Base-by-base conservation (phyloP, 2,329 filamentous ascomycete species). In the Whalleya microplaca region DNA sequence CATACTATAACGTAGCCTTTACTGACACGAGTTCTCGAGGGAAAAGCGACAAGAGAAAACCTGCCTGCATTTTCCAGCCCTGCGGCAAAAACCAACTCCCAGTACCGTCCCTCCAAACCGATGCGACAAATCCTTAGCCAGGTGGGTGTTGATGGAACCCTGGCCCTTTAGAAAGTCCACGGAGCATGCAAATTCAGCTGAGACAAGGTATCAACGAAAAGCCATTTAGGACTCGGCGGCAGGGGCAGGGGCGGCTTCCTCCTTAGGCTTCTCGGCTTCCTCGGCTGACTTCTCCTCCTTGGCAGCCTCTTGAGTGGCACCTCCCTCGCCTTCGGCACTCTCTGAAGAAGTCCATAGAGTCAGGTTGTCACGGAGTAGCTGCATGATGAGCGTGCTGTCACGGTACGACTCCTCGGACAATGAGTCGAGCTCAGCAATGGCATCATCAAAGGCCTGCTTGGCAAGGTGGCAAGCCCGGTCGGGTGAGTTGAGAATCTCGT, bases 331-430 rank as follows among this genome's bases (percentile, higher is more conserved):
- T 77, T 96, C 94, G 71, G 83, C 87, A 70, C 85, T 91, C 75
- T 96, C 93, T 58, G 92, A 96, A 68, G 93, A 97, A 69, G 93
- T 97, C 93, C 93, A 97, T 78, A 97, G 89, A 66, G 93, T 97
- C 63, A 98, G 85, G 85, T 97, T 98, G 84, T 97, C 94, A 75
- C 94, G 91, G 76, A 98, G 89, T 63, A 98, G 86, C 85, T 98
- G 94, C 94, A 97, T 98, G 84, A 98, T 97, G 71, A 98, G 87
- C 58, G 94, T 98, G 87, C 92, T 96, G 81, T 98, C 94, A 74
- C 93, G 91, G 89, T 98, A 97, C 59, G 92, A 96, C 83, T 98
- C 94, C 84, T 97, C 94, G 59, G 92, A 96, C 65, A 98, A 85
- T 49, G 92, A 96, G 84, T 98, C 94, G 70, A 98, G 92, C 87